phyloP scores from a whole-genome alignment of 2,329 filamentous ascomycete species.

The Fusarium sp. region DNA sequence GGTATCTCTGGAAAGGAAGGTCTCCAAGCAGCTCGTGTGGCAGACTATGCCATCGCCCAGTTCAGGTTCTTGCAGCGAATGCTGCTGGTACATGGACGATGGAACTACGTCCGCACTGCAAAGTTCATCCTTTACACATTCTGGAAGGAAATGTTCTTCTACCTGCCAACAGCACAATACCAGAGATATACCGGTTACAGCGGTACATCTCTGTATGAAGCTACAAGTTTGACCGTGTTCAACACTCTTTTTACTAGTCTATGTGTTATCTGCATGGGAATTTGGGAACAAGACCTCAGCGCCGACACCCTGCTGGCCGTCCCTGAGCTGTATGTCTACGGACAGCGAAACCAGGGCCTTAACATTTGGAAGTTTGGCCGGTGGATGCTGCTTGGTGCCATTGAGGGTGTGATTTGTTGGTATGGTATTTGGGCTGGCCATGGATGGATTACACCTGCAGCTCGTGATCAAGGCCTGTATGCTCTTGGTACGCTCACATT shows the following conservation, averaged over 20 bases:
- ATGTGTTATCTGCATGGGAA: slow-evolving; percentile 87
- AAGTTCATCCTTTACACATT: slow-evolving; percentile 93
- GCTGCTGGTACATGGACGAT: slow-evolving; percentile 85
- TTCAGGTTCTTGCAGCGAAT: slow-evolving; percentile 90
- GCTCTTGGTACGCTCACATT: slow-evolving; percentile 80
- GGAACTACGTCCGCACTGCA: slow-evolving; percentile 89
- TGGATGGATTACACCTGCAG: slow-evolving; percentile 58
- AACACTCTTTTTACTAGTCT: slow-evolving; percentile 95
- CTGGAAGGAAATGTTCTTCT: slow-evolving; percentile 89
- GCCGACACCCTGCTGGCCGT: slow-evolving; percentile 90
- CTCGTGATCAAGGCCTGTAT: slow-evolving; percentile 76
- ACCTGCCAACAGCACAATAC: slow-evolving; percentile 84
- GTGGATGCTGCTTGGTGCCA: slow-evolving; percentile 81
- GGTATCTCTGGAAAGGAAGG: slow-evolving; percentile 94
- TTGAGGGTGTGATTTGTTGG: slow-evolving; percentile 79
- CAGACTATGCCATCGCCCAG: slow-evolving; percentile 91
- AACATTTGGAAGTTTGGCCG: slow-evolving; percentile 78
- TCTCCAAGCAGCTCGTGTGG: slow-evolving; percentile 87
- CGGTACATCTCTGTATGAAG: slow-evolving; percentile 90
- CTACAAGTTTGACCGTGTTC: slow-evolving; percentile 87
- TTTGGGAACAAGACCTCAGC: slow-evolving; percentile 89
- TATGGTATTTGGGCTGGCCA: slow-evolving; percentile 70
- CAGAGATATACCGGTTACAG: slow-evolving; percentile 88
- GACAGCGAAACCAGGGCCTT: slow-evolving; percentile 78
- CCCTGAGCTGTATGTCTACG: slow-evolving; percentile 88